Evolutionary conservation across 2,329 filamentous ascomycete species (phyloP).

Genomic region (Hypomyces rosellus): DNA sequence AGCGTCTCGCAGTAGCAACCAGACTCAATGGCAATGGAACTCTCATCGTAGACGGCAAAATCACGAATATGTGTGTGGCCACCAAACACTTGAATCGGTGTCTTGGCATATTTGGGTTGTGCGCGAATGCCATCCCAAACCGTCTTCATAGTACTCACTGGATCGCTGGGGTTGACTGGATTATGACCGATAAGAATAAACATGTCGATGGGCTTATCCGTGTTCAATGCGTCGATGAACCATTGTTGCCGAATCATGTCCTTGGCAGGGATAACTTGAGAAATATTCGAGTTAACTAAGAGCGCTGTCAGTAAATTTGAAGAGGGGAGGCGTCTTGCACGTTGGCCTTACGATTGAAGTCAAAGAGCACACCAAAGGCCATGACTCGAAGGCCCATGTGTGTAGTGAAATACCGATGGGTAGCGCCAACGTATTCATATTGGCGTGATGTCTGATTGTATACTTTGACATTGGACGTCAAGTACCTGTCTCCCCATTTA

Average conservation of each 20-base stretch:
- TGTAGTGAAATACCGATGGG: constrained; percentile 39
- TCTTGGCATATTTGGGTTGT: constrained; percentile 39
- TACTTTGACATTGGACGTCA: constrained; percentile 41
- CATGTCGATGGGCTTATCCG: constrained; percentile 50
- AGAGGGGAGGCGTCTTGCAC: no score
- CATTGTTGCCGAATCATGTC: constrained; percentile 46
- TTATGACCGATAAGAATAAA: constrained; percentile 61
- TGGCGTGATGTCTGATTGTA: constrained; percentile 30
- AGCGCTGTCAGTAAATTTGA: no score
- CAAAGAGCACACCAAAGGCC: constrained; percentile 40
- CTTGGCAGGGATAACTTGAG: constrained; percentile 51
- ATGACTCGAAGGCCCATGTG: constrained; percentile 36
- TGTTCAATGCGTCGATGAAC: constrained; percentile 53
- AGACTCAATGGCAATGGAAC: constrained; percentile 55
- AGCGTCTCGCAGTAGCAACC: constrained; percentile 63
- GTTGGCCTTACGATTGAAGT: constrained; percentile 36
- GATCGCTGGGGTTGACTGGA: constrained; percentile 41
- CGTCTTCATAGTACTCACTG: constrained; percentile 35
- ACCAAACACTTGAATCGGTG: constrained; percentile 59
- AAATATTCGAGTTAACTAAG: constrained; percentile 47
- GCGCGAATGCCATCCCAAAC: constrained; percentile 55
- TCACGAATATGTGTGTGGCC: constrained; percentile 61
- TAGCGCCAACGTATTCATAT: constrained; percentile 37
- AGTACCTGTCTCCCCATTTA: constrained; percentile 42
- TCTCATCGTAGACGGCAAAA: constrained; percentile 57